Base-by-base conservation (phyloP, 2,329 filamentous ascomycete species). In the Hypoxylon sp. region DNA sequence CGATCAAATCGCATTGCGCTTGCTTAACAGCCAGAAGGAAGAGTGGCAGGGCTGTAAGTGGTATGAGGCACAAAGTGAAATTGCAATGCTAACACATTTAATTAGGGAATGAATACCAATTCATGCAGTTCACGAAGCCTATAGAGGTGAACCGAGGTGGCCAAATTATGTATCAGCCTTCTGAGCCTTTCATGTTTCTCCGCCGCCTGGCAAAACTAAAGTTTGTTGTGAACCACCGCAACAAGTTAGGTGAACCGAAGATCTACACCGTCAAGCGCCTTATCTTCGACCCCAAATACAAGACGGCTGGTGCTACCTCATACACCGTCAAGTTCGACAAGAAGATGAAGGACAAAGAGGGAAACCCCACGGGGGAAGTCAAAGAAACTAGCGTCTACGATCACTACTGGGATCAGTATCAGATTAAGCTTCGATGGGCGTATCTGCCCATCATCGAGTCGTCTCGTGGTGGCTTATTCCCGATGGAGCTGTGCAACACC, bases 401-500 rank as follows among this genome's bases (percentile, higher is more conserved):
- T 0, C 88, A 89, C 74, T 90, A 87, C 68, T 54, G 72, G 3
- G 72, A 81, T n/a, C 80, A 80, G 56, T 90, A 90, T 75, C 80
- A 82, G 1, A 75, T 84, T 8, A 74, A 74, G 1, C 76, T 91
- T 0, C 72, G 77, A 13, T 79, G 77, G 46, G 77, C 81, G 6
- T 70, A 79, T 2, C 77, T 89, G 1, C 89, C 89, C 0, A 73
- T 91, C 0, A 80, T 91, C 6, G 78, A 85, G 67, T 87, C 87
- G 0, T 82, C 80, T 3, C 83, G 82, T 43, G 82, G 75, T 1
- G 86, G 82, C 0, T 75, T 78, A 3, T 88, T 89, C 65, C 89
- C 89, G 0, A 84, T 90, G 78, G 89, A 91, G 68, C 74, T 88
- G 3, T 87, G 85, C 56, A 77, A 78, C 7, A 68, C 88, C 6